Evolutionary conservation across 2,329 filamentous ascomycete species (phyloP).

Genomic region (Stemphylium lycopersici): DNA sequence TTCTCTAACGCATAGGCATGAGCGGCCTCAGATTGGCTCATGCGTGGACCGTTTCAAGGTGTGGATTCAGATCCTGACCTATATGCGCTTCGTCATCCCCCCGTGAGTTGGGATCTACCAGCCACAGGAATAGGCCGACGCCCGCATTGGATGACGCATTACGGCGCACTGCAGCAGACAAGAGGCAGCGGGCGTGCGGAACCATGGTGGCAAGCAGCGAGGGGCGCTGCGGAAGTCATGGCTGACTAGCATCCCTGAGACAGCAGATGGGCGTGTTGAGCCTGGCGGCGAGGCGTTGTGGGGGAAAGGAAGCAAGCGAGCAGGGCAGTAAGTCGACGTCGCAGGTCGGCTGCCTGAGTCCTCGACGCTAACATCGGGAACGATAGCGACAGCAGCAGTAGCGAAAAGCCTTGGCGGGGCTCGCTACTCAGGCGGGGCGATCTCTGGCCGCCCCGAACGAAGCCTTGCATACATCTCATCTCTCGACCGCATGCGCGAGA

Average conservation of each 20-base stretch:
- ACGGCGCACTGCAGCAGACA: slow-evolving; percentile 29
- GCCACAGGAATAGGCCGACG: slow-evolving; percentile 43
- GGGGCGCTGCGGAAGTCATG: slow-evolving; percentile 20
- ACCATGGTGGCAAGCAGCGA: slow-evolving; percentile 25
- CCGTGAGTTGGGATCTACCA: slow-evolving; percentile 43
- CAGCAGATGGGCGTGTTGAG: slow-evolving; percentile 8
- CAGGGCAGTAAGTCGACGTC: slow-evolving; percentile 2
- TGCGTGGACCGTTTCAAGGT: slow-evolving; percentile 51
- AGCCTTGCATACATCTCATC: slow-evolving; percentile 32
- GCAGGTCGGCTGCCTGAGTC: background rate
- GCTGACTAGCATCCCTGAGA: slow-evolving; percentile 24
- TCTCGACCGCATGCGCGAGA: slow-evolving; percentile 34
- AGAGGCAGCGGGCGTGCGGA: slow-evolving; percentile 32
- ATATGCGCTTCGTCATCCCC: slow-evolving; percentile 49
- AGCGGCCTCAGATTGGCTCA: slow-evolving; percentile 48
- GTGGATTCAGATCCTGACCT: slow-evolving; percentile 41
- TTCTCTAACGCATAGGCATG: slow-evolving; percentile 48
- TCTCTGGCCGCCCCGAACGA: slow-evolving; percentile 39
- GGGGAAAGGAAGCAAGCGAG: slow-evolving; percentile 6
- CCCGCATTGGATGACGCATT: slow-evolving; percentile 39
- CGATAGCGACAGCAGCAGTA: slow-evolving; percentile 11
- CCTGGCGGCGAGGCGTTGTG: slow-evolving; percentile 7
- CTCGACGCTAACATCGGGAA: slow-evolving; percentile 18
- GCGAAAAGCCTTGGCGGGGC: slow-evolving; percentile 24
- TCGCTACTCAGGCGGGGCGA: slow-evolving; percentile 25